Conservation (phyloP, 257 asterid species). For the Galeopsis tetrahit region DNA sequence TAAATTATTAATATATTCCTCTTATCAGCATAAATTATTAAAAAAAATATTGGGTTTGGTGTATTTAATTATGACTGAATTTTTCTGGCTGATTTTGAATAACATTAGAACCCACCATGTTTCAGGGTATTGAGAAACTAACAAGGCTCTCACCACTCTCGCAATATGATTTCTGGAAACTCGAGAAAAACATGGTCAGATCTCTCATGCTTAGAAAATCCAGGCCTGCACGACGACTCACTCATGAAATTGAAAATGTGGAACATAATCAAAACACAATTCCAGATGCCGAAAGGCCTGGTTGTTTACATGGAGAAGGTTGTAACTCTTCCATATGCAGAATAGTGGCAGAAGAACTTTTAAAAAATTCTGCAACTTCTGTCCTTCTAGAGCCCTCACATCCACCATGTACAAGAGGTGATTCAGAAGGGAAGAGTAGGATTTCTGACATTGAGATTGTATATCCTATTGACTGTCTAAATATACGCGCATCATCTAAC, state of each 20-base stretch:
- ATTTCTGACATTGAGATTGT: constrained; percentile 35
- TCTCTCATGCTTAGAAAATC: constrained; percentile 34
- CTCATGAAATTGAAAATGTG: constrained; percentile 28
- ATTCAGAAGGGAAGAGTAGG: constrained; percentile 38
- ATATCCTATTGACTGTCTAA: constrained; percentile 26
- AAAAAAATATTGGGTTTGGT: not conserved
- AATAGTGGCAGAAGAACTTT: constrained; percentile 27
- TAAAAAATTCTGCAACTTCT: constrained; percentile 17
- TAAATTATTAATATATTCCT: not conserved
- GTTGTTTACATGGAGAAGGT: constrained; percentile 32
- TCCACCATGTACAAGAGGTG: constrained; percentile 25
- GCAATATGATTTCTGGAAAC: constrained; percentile 34
- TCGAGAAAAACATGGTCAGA: constrained; percentile 30
- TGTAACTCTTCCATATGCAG: constrained; percentile 28
- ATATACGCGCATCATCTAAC: constrained; percentile 35
- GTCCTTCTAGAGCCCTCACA: constrained; percentile 36
- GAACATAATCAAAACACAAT: constrained; percentile 30
- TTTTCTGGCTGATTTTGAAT: constrained; percentile 15
- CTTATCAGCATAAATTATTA: not conserved
- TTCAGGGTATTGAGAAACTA: constrained; percentile 43
- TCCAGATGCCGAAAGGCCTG: constrained; percentile 28
- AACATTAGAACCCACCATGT: constrained; percentile 16
- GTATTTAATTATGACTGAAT: constrained; percentile 1
- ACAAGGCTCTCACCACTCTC: constrained; percentile 35
- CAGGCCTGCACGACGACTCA: constrained; percentile 30